Evolutionary conservation across 2,329 filamentous ascomycete genomes (phyloP).

Genomic region (Diaporthe sp.): DNA sequence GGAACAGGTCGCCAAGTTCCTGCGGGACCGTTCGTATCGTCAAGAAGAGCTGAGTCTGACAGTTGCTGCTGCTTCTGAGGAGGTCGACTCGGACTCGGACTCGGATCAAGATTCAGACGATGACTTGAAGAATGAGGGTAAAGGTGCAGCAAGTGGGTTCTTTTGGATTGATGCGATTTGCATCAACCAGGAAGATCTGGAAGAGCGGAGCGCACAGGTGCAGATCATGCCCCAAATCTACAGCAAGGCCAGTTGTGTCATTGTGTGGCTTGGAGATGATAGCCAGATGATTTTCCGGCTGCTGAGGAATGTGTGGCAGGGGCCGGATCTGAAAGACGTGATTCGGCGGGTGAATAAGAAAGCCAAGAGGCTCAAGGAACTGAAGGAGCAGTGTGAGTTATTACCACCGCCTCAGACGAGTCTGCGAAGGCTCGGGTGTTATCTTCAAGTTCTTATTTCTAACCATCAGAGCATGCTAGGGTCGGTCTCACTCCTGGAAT

Average conservation of each 20-base stretch:
- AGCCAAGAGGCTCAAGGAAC: conserved; percentile 8
- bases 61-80: not conserved
- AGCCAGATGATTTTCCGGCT: conserved; percentile 20
- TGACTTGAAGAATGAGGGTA: not conserved
- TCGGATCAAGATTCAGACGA: not conserved
- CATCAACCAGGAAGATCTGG: conserved; percentile 33
- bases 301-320: not conserved
- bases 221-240: conserved; percentile 36
- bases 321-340: conserved; percentile 14
- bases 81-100: not conserved
- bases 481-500: conserved; percentile 8
- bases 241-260: conserved; percentile 11
- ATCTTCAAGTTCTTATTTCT: not conserved
- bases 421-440: not conserved
- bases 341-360: conserved; percentile 27
- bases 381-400: conserved; percentile 27
- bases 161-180: conserved; percentile 34
- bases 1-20: conserved; percentile 19
- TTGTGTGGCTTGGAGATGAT: conserved; percentile 36
- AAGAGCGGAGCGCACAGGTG: conserved; percentile 34
- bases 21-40: not conserved
- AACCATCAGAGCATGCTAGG: not conserved
- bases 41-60: conserved; percentile 11
- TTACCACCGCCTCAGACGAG: not conserved
- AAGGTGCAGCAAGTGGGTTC: not conserved